Percentiles rank a stretch among this genome's conserved stretches.
Conservation (phyloP, 306 rosid species). For the Astragalus glycyphyllos region DNA sequence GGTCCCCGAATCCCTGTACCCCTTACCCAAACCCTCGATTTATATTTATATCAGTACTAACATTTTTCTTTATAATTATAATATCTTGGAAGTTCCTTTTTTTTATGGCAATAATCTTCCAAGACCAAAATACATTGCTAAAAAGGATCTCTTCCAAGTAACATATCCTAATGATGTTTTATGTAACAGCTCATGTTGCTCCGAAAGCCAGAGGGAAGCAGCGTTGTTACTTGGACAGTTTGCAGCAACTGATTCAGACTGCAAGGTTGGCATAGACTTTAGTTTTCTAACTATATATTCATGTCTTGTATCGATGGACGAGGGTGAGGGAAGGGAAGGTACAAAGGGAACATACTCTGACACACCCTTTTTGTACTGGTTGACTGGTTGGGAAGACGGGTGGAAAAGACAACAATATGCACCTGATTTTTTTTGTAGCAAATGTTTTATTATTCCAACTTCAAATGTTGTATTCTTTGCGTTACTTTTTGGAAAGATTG, state of each 20-base stretch:
- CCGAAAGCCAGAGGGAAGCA: slow-evolving; percentile 98
- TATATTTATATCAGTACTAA: too few species aligned
- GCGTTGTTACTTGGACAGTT: slow-evolving; percentile 96
- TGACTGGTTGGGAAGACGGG: slow-evolving; percentile 10
- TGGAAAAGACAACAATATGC: neutral
- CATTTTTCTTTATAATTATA: neutral
- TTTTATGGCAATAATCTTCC: neutral
- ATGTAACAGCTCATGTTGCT: slow-evolving; percentile 81
- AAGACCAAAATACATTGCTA: neutral
- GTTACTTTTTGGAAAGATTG: slow-evolving; percentile 14
- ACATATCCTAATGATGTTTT: slow-evolving; percentile 37
- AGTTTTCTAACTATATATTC: slow-evolving; percentile 12
- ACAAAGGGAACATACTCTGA: slow-evolving; percentile 6
- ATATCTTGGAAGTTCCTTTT: slow-evolving; percentile 7
- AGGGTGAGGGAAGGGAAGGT: slow-evolving; percentile 4
- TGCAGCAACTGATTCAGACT: slow-evolving; percentile 98
- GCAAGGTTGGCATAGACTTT: slow-evolving; percentile 67
- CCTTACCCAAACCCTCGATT: neutral
- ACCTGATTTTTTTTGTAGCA: neutral
- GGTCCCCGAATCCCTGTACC: slow-evolving; percentile 19
- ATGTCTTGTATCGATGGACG: neutral
- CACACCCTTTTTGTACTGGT: neutral
- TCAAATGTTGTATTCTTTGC: slow-evolving; percentile 21
- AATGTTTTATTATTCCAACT: slow-evolving; percentile 24
- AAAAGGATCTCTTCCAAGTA: slow-evolving; percentile 17